Evolutionary conservation across 805 yeast genomes (phyloP).

Genomic region (Yarrowia bubula): DNA sequence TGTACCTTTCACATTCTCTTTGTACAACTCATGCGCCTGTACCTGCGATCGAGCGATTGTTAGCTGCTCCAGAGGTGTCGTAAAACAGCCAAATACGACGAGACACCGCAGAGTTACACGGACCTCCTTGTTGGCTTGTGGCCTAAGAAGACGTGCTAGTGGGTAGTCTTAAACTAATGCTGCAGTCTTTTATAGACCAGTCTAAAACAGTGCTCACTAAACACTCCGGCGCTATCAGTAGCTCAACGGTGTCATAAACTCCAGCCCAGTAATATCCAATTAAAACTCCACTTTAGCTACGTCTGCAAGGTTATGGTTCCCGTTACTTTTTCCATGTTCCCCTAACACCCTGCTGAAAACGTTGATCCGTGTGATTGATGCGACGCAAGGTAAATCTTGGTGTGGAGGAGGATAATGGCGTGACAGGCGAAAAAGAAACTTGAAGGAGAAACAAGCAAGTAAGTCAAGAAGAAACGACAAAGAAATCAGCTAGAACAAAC

Average conservation of each 20-base stretch:
- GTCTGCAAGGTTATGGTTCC: neutral
- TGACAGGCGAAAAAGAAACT: neutral
- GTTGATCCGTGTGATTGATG: neutral
- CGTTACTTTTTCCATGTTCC: conserved; percentile 3
- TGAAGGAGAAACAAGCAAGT: neutral
- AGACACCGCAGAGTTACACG: neutral
- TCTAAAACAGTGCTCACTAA: too few relatives aligned
- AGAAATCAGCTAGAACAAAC: neutral
- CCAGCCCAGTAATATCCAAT: neutral
- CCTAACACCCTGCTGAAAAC: neutral
- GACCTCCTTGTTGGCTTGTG: neutral
- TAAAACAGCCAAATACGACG: neutral
- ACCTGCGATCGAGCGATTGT: too few relatives aligned
- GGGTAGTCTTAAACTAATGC: neutral
- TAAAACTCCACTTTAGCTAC: neutral
- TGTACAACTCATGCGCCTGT: too few relatives aligned
- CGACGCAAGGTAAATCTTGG: conserved; percentile 7
- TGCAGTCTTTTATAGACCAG: too few relatives aligned
- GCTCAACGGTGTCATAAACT: neutral
- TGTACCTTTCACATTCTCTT: too few relatives aligned
- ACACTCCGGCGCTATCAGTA: neutral
- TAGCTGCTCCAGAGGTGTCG: too few relatives aligned
- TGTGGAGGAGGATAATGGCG: neutral
- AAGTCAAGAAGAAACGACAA: neutral
- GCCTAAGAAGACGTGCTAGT: neutral